phyloP scores from a whole-genome alignment of 1,284 basidiomycete genomes.

The Paramarasmius palmivorus region DNA sequence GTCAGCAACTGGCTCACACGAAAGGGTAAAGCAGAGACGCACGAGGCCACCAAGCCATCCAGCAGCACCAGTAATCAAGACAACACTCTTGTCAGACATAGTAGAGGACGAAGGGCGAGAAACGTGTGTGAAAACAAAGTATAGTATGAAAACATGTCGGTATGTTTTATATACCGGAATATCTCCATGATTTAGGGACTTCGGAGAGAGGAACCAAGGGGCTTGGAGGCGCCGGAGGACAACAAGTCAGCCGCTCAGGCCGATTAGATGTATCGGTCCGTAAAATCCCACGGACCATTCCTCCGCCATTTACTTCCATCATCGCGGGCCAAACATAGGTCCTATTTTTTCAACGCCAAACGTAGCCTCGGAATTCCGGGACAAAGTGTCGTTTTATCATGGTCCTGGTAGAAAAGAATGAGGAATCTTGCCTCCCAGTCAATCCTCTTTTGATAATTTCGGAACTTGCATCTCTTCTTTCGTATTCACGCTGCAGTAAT shows the following conservation, averaged over 20 bases:
- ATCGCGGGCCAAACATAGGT: not conserved
- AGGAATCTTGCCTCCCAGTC: not conserved
- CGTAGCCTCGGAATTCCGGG: too few species aligned
- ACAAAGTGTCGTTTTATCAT: too few species aligned
- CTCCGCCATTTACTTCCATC: too few species aligned
- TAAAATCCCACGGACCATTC: too few species aligned
- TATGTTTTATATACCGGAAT: not conserved
- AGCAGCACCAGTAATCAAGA: slow-evolving; percentile 61
- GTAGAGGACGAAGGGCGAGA: not conserved
- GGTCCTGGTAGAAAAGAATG: too few species aligned
- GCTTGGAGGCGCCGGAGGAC: too few species aligned
- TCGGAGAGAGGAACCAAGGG: too few species aligned
- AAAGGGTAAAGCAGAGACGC: slow-evolving; percentile 16
- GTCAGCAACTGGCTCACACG: not conserved
- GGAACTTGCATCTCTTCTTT: not conserved
- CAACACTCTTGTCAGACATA: slow-evolving; percentile 27
- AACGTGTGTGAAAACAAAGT: not conserved
- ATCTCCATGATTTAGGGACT: too few species aligned
- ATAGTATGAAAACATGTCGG: not conserved
- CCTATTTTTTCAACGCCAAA: too few species aligned
- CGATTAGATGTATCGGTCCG: too few species aligned
- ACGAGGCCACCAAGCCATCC: slow-evolving; percentile 49
- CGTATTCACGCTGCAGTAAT: too few species aligned
- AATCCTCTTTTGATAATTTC: not conserved
- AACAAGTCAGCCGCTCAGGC: too few species aligned